Base-by-base conservation (phyloP, 2,329 filamentous ascomycete species). In the Daldinia sp. region DNA sequence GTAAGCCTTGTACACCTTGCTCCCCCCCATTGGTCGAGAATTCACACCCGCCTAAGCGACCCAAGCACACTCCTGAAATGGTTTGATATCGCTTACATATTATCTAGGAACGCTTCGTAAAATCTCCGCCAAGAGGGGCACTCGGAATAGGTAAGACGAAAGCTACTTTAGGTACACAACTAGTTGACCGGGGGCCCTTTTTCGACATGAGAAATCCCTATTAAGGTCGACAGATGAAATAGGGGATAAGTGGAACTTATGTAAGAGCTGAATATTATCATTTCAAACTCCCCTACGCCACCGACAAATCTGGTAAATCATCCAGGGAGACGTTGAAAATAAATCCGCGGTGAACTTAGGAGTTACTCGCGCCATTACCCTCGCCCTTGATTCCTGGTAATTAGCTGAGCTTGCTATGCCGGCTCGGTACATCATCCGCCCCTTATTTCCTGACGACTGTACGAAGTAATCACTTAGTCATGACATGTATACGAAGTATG, bases 81-180 rank as follows among this genome's bases (percentile, higher is more conserved):
- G 57, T 43, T 37, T 7, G 39, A 43, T 19, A 45, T 43, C 35
- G 53, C 53, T 64, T 45, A 64, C 57, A n/a, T 56, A 56, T 61
- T 32, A 57, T 34, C 27, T 21, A 35, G 48, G 41, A 45, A 56
- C 52, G 3, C 25, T 48, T 45, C 39, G 39, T 45, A 45, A 27
- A 45, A 21, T 30, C 27, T 34, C 41, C 45, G 56, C 37, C 45
- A 63, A 55, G 56, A 39, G 37, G 48, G 39, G 45, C 5, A n/a
- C 27, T 48, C 27, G 25, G 45, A 48, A 30, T 48, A 48, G 15
- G 51, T 27, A 52, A 51, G 37, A 47, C 30, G 15, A 37, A 29
- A 21, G 6, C 39, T 48, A 13, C 25, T 48, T 48, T 32, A 17
- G 32, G 29, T 47, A 29, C 21, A 17, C 27, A 21, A 27, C 17